Percentiles rank a stretch among this genome's conserved stretches.
These are phyloP conservation scores for Agaricales sp. DNA, from an alignment of 1,284 basidiomycete genomes.

Conservation along the genomic window DNA sequence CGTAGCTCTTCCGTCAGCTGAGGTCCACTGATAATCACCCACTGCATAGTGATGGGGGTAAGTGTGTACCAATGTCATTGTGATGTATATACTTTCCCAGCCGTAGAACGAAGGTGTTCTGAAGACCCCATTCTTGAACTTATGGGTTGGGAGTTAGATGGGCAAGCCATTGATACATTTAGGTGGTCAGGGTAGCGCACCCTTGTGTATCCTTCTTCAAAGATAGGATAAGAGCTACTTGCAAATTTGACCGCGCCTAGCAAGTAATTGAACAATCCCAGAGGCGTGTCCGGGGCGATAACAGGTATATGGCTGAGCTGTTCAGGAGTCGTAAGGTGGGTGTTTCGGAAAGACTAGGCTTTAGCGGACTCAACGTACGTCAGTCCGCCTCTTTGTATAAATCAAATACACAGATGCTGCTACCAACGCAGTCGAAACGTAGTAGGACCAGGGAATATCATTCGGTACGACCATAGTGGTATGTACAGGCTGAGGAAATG, in stretches of 20 bases:
- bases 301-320: neutral
- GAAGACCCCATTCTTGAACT: slow-evolving; percentile 6
- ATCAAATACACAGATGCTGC: neutral
- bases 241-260: neutral
- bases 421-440: too few relatives aligned
- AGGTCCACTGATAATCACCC: slow-evolving; percentile 21
- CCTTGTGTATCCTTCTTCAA: slow-evolving; percentile 7
- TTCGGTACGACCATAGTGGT: too few relatives aligned
- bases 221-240: neutral
- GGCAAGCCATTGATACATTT: neutral
- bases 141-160: neutral
- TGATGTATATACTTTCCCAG: neutral
- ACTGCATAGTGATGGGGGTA: neutral
- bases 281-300: neutral
- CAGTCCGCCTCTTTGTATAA: neutral
- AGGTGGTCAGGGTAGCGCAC: neutral
- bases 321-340: neutral
- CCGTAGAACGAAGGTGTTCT: slow-evolving; percentile 7
- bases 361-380: neutral
- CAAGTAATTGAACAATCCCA: slow-evolving; percentile 4
- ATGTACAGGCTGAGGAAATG: too few relatives aligned
- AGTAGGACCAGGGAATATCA: too few relatives aligned
- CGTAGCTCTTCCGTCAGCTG: slow-evolving; percentile 26
- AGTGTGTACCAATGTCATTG: neutral
- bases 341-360: neutral